phyloP scores from a whole-genome alignment of 257 asterid species.

The Avicennia marina region DNA sequence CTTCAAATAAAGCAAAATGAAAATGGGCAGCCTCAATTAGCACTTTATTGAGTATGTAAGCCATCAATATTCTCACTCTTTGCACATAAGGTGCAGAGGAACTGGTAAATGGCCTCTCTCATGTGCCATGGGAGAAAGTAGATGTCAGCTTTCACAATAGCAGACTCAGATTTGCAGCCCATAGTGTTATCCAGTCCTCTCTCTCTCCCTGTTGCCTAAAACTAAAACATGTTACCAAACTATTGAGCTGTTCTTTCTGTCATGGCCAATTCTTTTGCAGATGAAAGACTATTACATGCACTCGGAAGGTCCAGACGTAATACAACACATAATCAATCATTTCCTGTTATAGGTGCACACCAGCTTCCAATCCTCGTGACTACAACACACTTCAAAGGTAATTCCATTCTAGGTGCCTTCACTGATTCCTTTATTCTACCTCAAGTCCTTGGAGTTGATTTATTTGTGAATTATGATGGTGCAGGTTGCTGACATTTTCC shows the following conservation, averaged over 20 bases:
- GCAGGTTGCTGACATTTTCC: too few species aligned
- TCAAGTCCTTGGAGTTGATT: neutral
- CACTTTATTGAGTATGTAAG: too few species aligned
- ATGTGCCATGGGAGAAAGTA: slow-evolving; percentile 74
- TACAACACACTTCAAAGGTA: neutral
- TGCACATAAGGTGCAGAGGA: too few species aligned
- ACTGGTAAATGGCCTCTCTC: slow-evolving; percentile 56
- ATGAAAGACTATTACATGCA: slow-evolving; percentile 59
- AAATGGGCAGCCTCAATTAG: too few species aligned
- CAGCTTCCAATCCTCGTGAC: neutral
- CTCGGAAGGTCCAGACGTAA: slow-evolving; percentile 68
- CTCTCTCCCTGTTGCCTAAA: slow-evolving; percentile 15
- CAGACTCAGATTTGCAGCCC: slow-evolving; percentile 59
- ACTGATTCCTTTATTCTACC: too few species aligned
- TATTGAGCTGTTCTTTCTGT: neutral
- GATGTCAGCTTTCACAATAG: slow-evolving; percentile 77
- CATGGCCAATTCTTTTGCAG: too few species aligned
- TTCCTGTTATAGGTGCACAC: slow-evolving; percentile 35
- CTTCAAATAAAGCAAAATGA: too few species aligned
- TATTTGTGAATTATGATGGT: neutral
- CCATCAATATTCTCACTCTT: too few species aligned
- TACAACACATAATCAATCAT: slow-evolving; percentile 71
- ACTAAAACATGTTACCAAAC: neutral
- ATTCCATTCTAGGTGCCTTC: neutral
- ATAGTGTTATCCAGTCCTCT: slow-evolving; percentile 67